Percentiles rank a stretch among this genome's conserved stretches.
These are phyloP conservation scores for Tulasnella sp. DNA, from an alignment of 768 basidiomycete genomes.

Conservation along the genomic window DNA sequence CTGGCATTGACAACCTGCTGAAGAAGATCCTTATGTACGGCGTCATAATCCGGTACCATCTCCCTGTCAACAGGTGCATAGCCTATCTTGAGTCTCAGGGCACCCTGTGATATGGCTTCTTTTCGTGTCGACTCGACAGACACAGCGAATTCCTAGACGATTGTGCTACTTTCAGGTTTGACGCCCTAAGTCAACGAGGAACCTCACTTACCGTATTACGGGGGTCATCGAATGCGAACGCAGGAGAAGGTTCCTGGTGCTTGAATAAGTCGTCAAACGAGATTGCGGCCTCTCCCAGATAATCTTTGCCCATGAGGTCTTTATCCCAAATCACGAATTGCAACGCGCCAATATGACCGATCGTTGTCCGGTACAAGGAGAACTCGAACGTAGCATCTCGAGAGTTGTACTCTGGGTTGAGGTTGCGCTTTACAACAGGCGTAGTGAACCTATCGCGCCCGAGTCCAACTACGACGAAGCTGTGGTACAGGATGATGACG, in stretches of 20 bases:
- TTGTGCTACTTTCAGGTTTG: background rate
- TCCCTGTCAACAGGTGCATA: constrained; percentile 41
- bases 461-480: constrained; percentile 59
- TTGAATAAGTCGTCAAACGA: constrained; percentile 77
- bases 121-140: constrained; percentile 39
- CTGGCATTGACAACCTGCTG: constrained; percentile 47
- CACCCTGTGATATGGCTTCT: constrained; percentile 41
- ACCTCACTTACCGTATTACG: constrained; percentile 51
- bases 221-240: constrained; percentile 47
- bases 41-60: constrained; percentile 42
- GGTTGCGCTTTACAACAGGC: constrained; percentile 58
- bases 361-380: constrained; percentile 67
- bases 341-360: constrained; percentile 58
- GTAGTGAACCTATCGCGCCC: constrained; percentile 55
- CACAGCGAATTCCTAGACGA: constrained; percentile 40
- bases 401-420: constrained; percentile 54
- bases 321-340: constrained; percentile 93
- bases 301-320: constrained; percentile 80
- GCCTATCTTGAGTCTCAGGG: constrained; percentile 51
- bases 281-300: constrained; percentile 78
- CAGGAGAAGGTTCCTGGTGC: constrained; percentile 24
- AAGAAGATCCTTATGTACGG: constrained; percentile 51
- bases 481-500: constrained; percentile 27
- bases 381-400: constrained; percentile 84
- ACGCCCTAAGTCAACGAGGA: background rate